Evolutionary conservation across 768 basidiomycete genomes (phyloP), one percentile per base, ranked within the genome.

Genomic region (Dentipellis sp.): DNA sequence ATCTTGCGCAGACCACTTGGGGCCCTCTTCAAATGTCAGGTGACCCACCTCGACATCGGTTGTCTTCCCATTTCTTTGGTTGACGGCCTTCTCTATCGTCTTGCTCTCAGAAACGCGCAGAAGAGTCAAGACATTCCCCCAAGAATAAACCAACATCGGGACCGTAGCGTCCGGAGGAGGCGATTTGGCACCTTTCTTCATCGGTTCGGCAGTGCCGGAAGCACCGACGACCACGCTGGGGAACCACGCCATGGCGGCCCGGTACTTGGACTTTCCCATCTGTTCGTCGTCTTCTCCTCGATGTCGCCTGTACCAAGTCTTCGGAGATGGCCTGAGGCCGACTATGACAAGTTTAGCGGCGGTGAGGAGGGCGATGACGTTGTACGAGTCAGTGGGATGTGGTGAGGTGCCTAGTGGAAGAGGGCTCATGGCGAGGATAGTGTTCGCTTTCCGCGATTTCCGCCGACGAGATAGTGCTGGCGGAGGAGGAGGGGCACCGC

Each of bases 331-430:
- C 63, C 91, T 94, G 58, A 99, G 68, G 5, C 94, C 94, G 10
- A 98, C 93, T 37, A 98, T 80, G 11, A 99, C 89, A 3, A 98
- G 74, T 66, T 99, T 99, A 21, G 84, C 79, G 0, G 91, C 83
- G 0, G 97, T 99, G 34, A 98, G 76, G 48, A 99, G 69, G 0
- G 94, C 93, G 35, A 91, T 79, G 29, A 97, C 72, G 53, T 88
- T 79, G 65, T 92, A 91, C 9, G 71, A 62, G 66, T 97, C 97
- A 0, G 88, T 89, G 0, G 84, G 68, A 71, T 95, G 88, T 1
- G 81, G 72, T 0, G 75, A 68, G 0, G 86, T 79, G 10, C 92
- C 92, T 1, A 94, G 73, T 1, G 94, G 94, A 14, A 98, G 73
- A 9, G 93, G 86, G 10, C 78, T 74, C 79, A 92, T 89, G 3